Evolutionary conservation across 2,329 filamentous ascomycete genomes (phyloP).

Genomic region (Xylaria sp.): DNA sequence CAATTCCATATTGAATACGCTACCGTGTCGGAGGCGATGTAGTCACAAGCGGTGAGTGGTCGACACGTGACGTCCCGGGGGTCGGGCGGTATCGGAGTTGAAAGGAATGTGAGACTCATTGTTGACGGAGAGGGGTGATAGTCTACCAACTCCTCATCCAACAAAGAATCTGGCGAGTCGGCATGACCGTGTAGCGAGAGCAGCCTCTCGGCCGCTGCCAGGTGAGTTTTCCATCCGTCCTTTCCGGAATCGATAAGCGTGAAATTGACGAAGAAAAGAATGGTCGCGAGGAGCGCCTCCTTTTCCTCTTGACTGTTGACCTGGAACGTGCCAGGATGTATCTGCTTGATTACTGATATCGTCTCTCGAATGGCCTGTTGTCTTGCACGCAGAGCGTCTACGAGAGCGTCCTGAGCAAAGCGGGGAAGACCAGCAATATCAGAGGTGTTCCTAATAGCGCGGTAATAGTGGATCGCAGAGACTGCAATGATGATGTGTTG

Average conservation of each 20-base stretch:
- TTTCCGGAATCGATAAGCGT: conserved; percentile 46
- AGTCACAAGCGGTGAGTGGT: conserved; percentile 34
- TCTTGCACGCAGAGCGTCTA: conserved; percentile 44
- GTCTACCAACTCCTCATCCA: background rate
- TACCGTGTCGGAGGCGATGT: conserved; percentile 42
- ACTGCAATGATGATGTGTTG: conserved; percentile 45
- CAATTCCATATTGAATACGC: conserved; percentile 32
- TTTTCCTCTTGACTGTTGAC: conserved; percentile 36
- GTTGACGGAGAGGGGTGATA: background rate
- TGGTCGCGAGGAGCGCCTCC: conserved; percentile 43
- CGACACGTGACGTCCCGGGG: background rate
- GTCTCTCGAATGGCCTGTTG: conserved; percentile 43
- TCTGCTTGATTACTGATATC: conserved; percentile 35
- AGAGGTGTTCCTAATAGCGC: conserved; percentile 36
- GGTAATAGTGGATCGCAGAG: conserved; percentile 46
- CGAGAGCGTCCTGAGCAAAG: conserved; percentile 34
- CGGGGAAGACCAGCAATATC: conserved; percentile 6
- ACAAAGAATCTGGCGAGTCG: conserved; percentile 3
- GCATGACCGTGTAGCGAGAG: conserved; percentile 18
- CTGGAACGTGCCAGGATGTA: conserved; percentile 1
- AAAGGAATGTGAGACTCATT: background rate
- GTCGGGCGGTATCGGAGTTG: background rate
- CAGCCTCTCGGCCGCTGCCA: conserved; percentile 42
- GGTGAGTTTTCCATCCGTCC: conserved; percentile 42
- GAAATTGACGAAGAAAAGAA: conserved; percentile 49